Evolutionary conservation across 495 filamentous ascomycete species (phyloP).

Genomic region (Aspergillus asperescens): DNA sequence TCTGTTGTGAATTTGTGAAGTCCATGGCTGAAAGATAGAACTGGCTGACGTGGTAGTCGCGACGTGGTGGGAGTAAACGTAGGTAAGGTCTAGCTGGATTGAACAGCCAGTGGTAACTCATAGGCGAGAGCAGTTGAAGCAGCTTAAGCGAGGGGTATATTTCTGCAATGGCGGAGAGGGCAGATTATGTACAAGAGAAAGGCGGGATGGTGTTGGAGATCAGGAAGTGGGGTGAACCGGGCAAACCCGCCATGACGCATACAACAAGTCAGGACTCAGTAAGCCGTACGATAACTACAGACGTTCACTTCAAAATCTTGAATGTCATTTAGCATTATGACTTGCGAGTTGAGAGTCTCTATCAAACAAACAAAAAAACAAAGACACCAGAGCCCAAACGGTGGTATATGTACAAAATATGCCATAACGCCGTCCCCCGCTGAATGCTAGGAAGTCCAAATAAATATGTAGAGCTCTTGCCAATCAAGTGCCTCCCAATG

Average conservation of each 20-base stretch:
- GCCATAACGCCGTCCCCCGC: constrained; percentile 30
- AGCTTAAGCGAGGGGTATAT: background rate
- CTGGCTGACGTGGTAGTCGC: background rate
- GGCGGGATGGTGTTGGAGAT: constrained; percentile 1
- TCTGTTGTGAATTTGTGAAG: background rate
- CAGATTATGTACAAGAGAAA: background rate
- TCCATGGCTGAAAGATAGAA: constrained; percentile 3
- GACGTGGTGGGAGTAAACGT: background rate
- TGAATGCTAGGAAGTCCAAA: constrained; percentile 31
- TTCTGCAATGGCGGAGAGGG: background rate
- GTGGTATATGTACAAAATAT: constrained; percentile 31
- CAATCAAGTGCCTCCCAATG: constrained; percentile 30
- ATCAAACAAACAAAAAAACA: constrained; percentile 24
- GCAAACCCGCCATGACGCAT: background rate
- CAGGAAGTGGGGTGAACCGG: background rate
- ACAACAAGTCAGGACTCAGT: background rate
- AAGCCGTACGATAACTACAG: background rate
- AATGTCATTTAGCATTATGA: constrained; percentile 8
- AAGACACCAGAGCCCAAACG: constrained; percentile 7
- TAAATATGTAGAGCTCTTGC: constrained; percentile 20
- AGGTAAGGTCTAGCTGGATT: background rate
- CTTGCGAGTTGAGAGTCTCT: constrained; percentile 38
- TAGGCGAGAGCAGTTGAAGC: background rate
- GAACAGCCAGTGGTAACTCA: background rate
- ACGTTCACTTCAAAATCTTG: background rate